Evolutionary conservation across 2,329 filamentous ascomycete genomes (phyloP), one percentile per base, ranked within the genome.

Genomic region (Diplodia seriata): DNA sequence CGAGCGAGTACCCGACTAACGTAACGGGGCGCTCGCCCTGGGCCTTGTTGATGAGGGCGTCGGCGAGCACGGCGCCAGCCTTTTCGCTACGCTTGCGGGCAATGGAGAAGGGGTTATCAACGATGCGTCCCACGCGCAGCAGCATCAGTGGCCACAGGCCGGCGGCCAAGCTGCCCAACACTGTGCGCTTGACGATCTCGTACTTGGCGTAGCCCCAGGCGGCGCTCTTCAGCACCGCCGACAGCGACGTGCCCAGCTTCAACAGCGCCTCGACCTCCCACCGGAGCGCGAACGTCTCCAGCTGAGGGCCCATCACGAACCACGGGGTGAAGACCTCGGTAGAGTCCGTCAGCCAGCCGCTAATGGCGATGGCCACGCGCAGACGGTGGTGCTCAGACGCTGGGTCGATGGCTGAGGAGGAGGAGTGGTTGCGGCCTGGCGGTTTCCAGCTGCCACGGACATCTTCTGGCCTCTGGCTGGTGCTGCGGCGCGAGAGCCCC

Each of bases 11-110:
- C 0, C 92, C 93, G 23, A 96, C 84, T 1, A 97, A 80, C 0
- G 90, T 94, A 1, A 96, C 90, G 0, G 92, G 90, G 15, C 93
- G 84, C 76, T 95, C 91, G 47, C 93, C 93, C 74, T 94, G 92
- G 0, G 91, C 90, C 68, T 87, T 90, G 77, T 93, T 94, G 72
- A 93, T 90, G 57, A 97, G 80, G 0, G 92, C 91, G 75, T 96
- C 92, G 3, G 93, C 92, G 4, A 97, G 86, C 2, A 95, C 89
- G 63, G 87, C 83, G 0, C 92, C 92, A 0, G 92, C 91, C 77
- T 94, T 95, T 71, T 93, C 90, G 9, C 91, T 91, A 36, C 92
- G 85, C 71, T 89, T 89, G 69, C 89, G 90, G 1, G 91, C 91
- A 4, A 94, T 87, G 56, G 85, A 90, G 76, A 95, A 96, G 0